phyloP scores from a whole-genome alignment of 805 yeast species.

The Wickerhamomyces mucosus region DNA sequence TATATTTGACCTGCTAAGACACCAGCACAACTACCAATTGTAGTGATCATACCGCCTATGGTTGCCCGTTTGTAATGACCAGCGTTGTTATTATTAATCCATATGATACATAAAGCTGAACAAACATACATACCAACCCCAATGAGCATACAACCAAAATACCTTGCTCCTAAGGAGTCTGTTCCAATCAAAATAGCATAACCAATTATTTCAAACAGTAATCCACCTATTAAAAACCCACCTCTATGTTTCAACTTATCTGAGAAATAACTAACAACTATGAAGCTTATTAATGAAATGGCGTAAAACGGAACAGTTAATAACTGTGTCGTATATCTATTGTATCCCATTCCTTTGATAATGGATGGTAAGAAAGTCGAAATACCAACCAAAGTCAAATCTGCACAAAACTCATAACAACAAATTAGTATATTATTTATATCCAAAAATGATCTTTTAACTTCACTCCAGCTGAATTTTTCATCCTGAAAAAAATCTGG shows the following conservation, averaged over 20 bases:
- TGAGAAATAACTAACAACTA: constrained; percentile 22
- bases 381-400: constrained; percentile 33
- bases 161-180: constrained; percentile 25
- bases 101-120: constrained; percentile 29
- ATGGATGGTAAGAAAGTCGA: constrained; percentile 37
- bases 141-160: constrained; percentile 28
- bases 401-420: constrained; percentile 36
- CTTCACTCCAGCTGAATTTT: constrained; percentile 27
- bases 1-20: constrained; percentile 29
- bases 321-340: constrained; percentile 30
- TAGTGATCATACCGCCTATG: constrained; percentile 27
- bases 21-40: constrained; percentile 28
- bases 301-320: constrained; percentile 35
- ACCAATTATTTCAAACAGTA: constrained; percentile 24
- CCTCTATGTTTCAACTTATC: constrained; percentile 25
- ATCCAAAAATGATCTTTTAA: constrained; percentile 27
- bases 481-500: constrained; percentile 28
- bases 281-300: constrained; percentile 23
- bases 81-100: constrained; percentile 32
- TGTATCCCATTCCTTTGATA: constrained; percentile 33
- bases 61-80: constrained; percentile 32
- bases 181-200: constrained; percentile 25
- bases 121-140: constrained; percentile 31
- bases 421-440: constrained; percentile 26
- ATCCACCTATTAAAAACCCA: constrained; percentile 26